These are phyloP conservation scores for Talaromyces sp. DNA, from an alignment of 2,329 filamentous ascomycete genomes.

Conservation along the genomic window DNA sequence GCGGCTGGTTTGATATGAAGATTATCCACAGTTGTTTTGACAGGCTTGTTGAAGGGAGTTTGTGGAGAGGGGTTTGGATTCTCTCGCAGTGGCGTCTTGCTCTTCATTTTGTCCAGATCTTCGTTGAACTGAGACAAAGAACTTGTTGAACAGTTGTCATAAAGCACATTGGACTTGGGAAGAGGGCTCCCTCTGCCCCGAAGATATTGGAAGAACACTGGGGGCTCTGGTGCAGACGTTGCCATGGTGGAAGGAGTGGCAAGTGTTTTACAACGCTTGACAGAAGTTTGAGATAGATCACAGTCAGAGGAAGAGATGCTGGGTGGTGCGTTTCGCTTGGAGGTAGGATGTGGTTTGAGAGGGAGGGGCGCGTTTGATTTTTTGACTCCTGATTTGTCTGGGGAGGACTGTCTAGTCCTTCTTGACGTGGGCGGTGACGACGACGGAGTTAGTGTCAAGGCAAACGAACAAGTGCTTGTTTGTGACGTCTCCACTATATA, in stretches of 20 bases:
- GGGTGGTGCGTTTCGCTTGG: background rate
- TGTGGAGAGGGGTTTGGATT: background rate
- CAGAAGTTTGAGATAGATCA: background rate
- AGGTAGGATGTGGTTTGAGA: background rate
- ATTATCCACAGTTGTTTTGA: background rate
- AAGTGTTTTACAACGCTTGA: background rate
- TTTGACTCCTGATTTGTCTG: background rate
- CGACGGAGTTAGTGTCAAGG: slow-evolving; percentile 10
- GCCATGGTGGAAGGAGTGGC: background rate
- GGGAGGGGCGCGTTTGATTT: background rate
- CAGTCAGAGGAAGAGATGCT: background rate
- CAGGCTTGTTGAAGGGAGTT: background rate
- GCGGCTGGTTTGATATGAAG: background rate
- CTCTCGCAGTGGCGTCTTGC: slow-evolving; percentile 1
- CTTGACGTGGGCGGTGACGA: slow-evolving; percentile 2
- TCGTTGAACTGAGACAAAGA: background rate
- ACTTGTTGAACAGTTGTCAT: background rate
- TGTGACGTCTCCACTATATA: slow-evolving; percentile 22
- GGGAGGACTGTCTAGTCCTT: background rate
- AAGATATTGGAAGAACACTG: background rate
- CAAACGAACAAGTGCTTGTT: slow-evolving; percentile 17
- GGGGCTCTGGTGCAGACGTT: background rate
- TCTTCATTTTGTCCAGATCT: background rate
- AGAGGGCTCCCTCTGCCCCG: slow-evolving; percentile 6
- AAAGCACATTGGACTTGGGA: background rate